Conservation (phyloP, 2,329 filamentous ascomycete genomes). For the Xylariomycetidae sp. region DNA sequence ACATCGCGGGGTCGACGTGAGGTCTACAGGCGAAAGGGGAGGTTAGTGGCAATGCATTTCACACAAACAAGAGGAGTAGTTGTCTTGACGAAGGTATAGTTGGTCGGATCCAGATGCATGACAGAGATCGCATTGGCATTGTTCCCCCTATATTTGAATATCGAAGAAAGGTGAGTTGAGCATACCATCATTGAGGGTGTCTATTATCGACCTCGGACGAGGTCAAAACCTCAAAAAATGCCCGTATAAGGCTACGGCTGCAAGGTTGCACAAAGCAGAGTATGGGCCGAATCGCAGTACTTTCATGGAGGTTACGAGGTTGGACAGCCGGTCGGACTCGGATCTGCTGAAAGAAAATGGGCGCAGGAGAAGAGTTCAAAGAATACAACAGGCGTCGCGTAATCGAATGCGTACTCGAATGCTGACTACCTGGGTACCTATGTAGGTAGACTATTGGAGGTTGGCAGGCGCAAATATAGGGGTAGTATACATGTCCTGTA, state of each 20-base stretch:
- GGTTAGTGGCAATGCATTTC: slow-evolving; percentile 9
- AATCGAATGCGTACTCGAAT: neutral
- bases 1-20: slow-evolving; percentile 54
- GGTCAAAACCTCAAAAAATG: slow-evolving; percentile 18
- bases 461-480: slow-evolving; percentile 3
- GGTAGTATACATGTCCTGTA: no score
- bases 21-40: slow-evolving; percentile 37
- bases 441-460: neutral
- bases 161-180: slow-evolving; percentile 6
- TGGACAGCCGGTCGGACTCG: no score
- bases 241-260: slow-evolving; percentile 20
- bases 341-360: no score
- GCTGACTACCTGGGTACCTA: neutral
- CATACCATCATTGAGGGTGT: slow-evolving; percentile 28
- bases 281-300: slow-evolving; percentile 18
- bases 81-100: neutral
- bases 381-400: neutral
- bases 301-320: slow-evolving; percentile 22
- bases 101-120: slow-evolving; percentile 4
- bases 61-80: slow-evolving; percentile 2
- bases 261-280: slow-evolving; percentile 23
- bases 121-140: no score
- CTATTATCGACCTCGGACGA: slow-evolving; percentile 21
- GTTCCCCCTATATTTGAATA: no score
- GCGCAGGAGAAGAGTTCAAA: neutral